These are phyloP conservation scores for Solanum chacoense DNA, from an alignment of 305 asterid genomes.

Conservation along the genomic window DNA sequence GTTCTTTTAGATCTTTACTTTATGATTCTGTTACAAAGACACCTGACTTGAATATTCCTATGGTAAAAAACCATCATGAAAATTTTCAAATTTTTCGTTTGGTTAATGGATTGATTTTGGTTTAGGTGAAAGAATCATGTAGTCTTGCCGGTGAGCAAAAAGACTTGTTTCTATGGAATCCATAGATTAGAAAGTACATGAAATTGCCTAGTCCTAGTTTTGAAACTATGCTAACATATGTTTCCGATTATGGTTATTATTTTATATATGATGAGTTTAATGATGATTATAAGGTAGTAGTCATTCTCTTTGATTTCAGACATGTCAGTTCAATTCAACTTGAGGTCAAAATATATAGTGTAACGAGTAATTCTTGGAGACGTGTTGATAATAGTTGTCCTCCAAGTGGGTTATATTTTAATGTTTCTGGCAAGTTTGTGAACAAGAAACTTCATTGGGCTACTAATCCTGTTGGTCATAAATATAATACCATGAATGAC, in stretches of 20 bases:
- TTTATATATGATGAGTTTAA: background rate
- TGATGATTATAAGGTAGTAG: background rate
- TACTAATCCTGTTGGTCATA: background rate
- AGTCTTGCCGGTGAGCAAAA: background rate
- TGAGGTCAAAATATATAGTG: background rate
- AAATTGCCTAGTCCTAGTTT: background rate
- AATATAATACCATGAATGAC: background rate
- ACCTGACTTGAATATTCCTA: slow-evolving; percentile 20
- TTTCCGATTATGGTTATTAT: background rate
- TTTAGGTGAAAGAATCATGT: too few relatives aligned
- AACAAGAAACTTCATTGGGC: slow-evolving; percentile 48
- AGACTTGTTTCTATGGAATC: background rate
- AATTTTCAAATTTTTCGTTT: background rate
- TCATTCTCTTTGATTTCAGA: too few relatives aligned
- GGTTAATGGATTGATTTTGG: background rate
- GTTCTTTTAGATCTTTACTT: slow-evolving; percentile 14
- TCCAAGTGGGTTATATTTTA: background rate
- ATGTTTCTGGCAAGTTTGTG: slow-evolving; percentile 12
- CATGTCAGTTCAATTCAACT: background rate
- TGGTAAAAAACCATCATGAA: background rate
- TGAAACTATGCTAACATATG: background rate
- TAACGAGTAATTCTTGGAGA: background rate
- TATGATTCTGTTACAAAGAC: slow-evolving; percentile 1
- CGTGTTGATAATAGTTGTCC: background rate
- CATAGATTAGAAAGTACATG: background rate